These are phyloP conservation scores for Annulohypoxylon moriforme DNA, from an alignment of 495 filamentous ascomycete species.

Conservation along the genomic window DNA sequence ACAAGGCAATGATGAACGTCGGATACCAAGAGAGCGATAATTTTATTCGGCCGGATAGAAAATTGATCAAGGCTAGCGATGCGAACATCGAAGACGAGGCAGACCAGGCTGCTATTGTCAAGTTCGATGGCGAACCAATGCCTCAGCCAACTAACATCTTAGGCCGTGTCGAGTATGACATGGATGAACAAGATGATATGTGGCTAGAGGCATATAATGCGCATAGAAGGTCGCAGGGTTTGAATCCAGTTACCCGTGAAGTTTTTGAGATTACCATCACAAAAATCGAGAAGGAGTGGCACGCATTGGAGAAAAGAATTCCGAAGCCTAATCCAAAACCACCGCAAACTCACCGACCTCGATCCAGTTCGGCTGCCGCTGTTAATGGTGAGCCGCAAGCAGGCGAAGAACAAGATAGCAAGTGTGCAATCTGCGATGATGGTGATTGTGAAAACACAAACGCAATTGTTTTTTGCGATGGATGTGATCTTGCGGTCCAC, in stretches of 20 bases:
- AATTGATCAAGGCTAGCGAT: constrained; percentile 80
- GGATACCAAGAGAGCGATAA: constrained; percentile 95
- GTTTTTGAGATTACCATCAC: constrained; percentile 98
- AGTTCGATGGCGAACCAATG: constrained; percentile 68
- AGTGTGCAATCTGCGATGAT: constrained; percentile 97
- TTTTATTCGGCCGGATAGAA: constrained; percentile 79
- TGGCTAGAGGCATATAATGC: constrained; percentile 90
- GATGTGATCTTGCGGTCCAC: constrained; percentile 96
- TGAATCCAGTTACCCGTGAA: constrained; percentile 86
- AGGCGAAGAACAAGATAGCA: constrained; percentile 95
- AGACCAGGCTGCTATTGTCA: constrained; percentile 69
- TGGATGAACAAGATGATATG: constrained; percentile 98
- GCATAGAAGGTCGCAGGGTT: constrained; percentile 74
- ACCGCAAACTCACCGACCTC: constrained; percentile 87
- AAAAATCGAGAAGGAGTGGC: constrained; percentile 98
- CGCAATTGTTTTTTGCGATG: constrained; percentile 99
- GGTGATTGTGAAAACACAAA: constrained; percentile 99
- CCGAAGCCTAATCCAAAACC: constrained; percentile 96
- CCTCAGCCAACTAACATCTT: constrained; percentile 57
- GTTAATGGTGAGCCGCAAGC: constrained; percentile 89
- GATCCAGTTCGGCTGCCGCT: constrained; percentile 90
- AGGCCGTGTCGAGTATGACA: constrained; percentile 95
- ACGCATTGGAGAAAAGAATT: constrained; percentile 93
- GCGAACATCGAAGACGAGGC: constrained; percentile 84
- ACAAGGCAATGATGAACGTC: constrained; percentile 91